phyloP scores from a whole-genome alignment of 2,329 filamentous ascomycete genomes.

The Sclerotinia spermophila region DNA sequence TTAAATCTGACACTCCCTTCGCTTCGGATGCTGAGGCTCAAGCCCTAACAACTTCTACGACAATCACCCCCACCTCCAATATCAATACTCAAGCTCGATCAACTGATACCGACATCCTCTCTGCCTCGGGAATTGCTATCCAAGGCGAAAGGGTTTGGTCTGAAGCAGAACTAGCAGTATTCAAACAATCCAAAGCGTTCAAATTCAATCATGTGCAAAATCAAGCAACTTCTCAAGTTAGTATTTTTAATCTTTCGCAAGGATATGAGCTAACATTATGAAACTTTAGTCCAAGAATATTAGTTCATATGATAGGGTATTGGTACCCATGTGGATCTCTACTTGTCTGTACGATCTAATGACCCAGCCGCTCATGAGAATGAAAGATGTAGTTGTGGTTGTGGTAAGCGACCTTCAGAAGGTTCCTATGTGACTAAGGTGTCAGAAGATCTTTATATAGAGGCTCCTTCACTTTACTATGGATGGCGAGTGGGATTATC shows the following conservation, averaged over 20 bases:
- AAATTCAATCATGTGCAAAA: background rate
- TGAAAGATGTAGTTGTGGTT: no score
- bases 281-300: background rate
- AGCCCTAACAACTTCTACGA: background rate
- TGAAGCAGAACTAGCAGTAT: no score
- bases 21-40: background rate
- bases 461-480: background rate
- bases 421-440: no score
- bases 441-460: background rate
- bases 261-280: background rate
- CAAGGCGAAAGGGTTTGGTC: no score
- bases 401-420: no score
- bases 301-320: background rate
- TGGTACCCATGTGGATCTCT: no score
- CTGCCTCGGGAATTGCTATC: no score
- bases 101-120: no score
- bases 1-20: fast-evolving
- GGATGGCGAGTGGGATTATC: background rate
- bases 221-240: background rate
- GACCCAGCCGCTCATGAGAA: no score
- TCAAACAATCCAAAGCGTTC: no score
- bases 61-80: background rate
- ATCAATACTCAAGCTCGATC: no score
- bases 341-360: no score
- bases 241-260: background rate